phyloP scores from a whole-genome alignment of 345 rosid species.

The Cardamine chenopodiifolia region DNA sequence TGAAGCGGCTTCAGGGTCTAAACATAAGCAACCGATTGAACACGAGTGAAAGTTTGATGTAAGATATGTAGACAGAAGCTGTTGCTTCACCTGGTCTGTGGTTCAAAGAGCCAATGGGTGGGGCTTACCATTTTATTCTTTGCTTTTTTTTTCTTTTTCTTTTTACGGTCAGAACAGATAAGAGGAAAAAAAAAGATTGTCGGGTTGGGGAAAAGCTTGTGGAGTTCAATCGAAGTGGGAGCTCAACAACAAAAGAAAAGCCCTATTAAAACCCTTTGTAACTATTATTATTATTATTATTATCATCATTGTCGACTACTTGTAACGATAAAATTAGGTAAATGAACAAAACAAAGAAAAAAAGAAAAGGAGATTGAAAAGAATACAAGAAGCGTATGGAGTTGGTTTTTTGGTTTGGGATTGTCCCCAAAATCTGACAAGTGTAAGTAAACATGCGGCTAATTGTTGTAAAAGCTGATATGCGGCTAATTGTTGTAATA shows the following conservation, averaged over 20 bases:
- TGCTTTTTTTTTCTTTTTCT: conserved; percentile 11
- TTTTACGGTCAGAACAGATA: conserved; percentile 43
- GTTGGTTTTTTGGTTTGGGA: conserved; percentile 10
- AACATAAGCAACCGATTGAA: conserved; percentile 51
- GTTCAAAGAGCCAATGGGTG: conserved; percentile 71
- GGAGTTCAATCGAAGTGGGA: conserved; percentile 96
- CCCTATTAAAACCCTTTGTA: conserved; percentile 50
- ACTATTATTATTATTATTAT: conserved; percentile 31
- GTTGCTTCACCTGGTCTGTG: conserved; percentile 37
- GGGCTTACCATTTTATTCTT: conserved; percentile 20
- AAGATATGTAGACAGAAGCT: conserved; percentile 45
- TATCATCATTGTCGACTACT: conserved; percentile 28
- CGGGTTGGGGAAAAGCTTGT: conserved; percentile 52
- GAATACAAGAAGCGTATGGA: conserved; percentile 4
- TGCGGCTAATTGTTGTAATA: conserved; percentile 36
- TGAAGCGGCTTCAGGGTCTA: conserved; percentile 58
- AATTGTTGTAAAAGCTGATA: conserved; percentile 32
- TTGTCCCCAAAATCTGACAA: conserved; percentile 34
- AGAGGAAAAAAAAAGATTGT: conserved; percentile 36
- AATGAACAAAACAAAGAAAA: conserved; percentile 6
- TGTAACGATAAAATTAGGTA: conserved; percentile 38
- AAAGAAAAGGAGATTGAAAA: conserved; percentile 13
- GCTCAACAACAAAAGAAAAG: conserved; percentile 57
- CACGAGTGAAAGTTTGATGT: conserved; percentile 42
- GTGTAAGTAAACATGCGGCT: conserved; percentile 41